A percentile compares a stretch with the other conserved stretches of the same genome.
phyloP scores from a whole-genome alignment of 441 rosid species.

The Macaranga tanarius region DNA sequence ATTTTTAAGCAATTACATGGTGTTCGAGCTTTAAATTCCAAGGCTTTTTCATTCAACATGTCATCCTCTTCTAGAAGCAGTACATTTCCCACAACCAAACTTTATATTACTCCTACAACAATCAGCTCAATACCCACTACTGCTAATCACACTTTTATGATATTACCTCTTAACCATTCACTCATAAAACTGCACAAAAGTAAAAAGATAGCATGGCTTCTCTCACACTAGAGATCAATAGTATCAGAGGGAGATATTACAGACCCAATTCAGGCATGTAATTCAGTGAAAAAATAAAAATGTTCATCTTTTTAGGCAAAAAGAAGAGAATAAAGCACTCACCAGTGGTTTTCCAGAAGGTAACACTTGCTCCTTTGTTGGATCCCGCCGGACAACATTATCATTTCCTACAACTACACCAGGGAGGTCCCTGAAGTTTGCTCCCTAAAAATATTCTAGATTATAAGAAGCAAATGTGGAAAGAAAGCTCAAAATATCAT shows the following conservation, averaged over 20 bases:
- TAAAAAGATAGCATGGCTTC: background rate
- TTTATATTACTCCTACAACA: too few relatives aligned
- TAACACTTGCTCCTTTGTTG: constrained; percentile 43
- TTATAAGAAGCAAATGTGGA: constrained; percentile 29
- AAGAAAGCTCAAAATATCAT: background rate
- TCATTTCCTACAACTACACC: constrained; percentile 66
- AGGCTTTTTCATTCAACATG: too few relatives aligned
- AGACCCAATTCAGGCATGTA: background rate
- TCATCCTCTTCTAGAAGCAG: too few relatives aligned
- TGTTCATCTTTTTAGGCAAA: background rate
- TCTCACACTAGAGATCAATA: background rate
- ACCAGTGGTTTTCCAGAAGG: constrained; percentile 89
- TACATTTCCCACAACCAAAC: too few relatives aligned
- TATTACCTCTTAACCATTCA: background rate
- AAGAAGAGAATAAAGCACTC: constrained; percentile 26
- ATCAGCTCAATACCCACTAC: too few relatives aligned
- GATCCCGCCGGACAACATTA: constrained; percentile 62
- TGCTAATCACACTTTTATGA: background rate
- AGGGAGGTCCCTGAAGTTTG: constrained; percentile 84
- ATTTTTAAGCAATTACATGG: too few relatives aligned
- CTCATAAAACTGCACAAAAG: background rate
- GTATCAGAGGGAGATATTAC: background rate
- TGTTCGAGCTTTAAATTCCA: too few relatives aligned
- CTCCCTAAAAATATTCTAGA: constrained; percentile 55
- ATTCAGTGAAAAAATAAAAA: background rate